These are phyloP conservation scores for Arthroderma sp. DNA, from an alignment of 2,329 filamentous ascomycete genomes.

Conservation along the genomic window DNA sequence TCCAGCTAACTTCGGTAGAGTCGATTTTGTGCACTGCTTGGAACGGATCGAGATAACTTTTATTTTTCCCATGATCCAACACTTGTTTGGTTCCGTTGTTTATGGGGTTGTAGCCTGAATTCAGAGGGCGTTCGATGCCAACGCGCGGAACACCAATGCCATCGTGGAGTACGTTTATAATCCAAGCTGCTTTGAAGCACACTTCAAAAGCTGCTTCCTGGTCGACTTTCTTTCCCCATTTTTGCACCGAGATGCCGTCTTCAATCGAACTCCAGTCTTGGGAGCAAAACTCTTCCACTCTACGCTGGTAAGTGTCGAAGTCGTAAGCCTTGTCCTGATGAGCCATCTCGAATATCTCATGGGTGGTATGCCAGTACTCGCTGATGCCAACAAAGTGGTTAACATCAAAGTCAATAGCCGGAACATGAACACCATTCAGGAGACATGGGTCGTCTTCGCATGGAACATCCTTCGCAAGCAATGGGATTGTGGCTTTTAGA, in stretches of 20 bases:
- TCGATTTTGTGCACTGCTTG: conserved; percentile 87
- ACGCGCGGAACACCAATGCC: conserved; percentile 86
- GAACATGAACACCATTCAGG: conserved; percentile 80
- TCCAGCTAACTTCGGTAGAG: conserved; percentile 91
- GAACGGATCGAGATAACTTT: conserved; percentile 72
- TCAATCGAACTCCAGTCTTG: conserved; percentile 70
- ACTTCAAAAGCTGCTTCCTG: conserved; percentile 66
- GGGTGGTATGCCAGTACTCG: conserved; percentile 97
- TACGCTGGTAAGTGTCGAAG: conserved; percentile 73
- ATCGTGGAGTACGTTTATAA: conserved; percentile 91
- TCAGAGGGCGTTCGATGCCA: conserved; percentile 53
- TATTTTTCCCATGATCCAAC: conserved; percentile 53
- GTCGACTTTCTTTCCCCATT: conserved; percentile 64
- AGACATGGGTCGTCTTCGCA: conserved; percentile 77
- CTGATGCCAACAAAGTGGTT: conserved; percentile 98
- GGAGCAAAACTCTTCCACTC: conserved; percentile 73
- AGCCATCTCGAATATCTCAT: conserved; percentile 73
- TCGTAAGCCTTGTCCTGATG: conserved; percentile 74
- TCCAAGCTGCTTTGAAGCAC: conserved; percentile 96
- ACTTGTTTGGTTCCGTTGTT: conserved; percentile 63
- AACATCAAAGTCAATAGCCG: conserved; percentile 89
- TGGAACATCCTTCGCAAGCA: conserved; percentile 77
- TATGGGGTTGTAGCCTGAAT: conserved; percentile 20
- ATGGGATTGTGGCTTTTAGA: conserved; percentile 63
- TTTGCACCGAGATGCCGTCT: conserved; percentile 47